These are phyloP conservation scores for Sicyos baderoa DNA, from an alignment of 306 rosid genomes.

Conservation along the genomic window DNA sequence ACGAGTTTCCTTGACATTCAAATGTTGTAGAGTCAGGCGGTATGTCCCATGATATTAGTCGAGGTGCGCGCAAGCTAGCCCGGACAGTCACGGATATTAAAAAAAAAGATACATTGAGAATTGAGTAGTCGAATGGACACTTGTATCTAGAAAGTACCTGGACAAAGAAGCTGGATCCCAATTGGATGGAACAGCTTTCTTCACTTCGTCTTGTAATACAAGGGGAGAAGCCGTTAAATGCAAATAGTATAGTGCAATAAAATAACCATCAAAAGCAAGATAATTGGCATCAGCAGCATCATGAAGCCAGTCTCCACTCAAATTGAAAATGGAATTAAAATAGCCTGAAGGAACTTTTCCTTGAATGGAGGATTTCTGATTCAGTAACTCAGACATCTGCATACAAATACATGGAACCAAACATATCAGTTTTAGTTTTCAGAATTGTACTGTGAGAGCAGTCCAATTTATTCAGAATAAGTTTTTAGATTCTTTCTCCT, in stretches of 20 bases:
- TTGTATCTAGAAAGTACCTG: constrained; percentile 40
- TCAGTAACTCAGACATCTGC: constrained; percentile 93
- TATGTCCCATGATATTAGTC: too few relatives aligned
- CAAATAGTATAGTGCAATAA: constrained; percentile 68
- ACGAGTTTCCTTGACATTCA: too few relatives aligned
- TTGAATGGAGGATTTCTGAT: constrained; percentile 69
- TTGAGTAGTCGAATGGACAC: not conserved
- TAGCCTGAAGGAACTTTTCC: constrained; percentile 96
- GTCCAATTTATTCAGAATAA: not conserved
- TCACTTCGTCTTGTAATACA: constrained; percentile 51
- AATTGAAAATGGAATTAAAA: constrained; percentile 68
- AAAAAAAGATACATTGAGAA: not conserved
- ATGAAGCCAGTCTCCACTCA: constrained; percentile 80
- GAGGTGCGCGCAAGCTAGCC: too few relatives aligned
- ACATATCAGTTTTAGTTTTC: constrained; percentile 1
- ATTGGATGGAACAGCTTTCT: constrained; percentile 76
- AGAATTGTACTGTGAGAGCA: not conserved
- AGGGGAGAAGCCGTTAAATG: constrained; percentile 73
- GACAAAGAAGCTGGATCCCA: constrained; percentile 93
- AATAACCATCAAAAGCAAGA: constrained; percentile 83
- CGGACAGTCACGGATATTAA: too few relatives aligned
- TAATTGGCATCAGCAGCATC: constrained; percentile 71
- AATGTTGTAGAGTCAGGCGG: too few relatives aligned
- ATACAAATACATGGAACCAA: constrained; percentile 25
- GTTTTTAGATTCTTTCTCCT: not conserved